Percentiles rank a stretch among this genome's conserved stretches.
phyloP scores from a whole-genome alignment of 345 rosid genomes.

The Tarenaya hassleriana region DNA sequence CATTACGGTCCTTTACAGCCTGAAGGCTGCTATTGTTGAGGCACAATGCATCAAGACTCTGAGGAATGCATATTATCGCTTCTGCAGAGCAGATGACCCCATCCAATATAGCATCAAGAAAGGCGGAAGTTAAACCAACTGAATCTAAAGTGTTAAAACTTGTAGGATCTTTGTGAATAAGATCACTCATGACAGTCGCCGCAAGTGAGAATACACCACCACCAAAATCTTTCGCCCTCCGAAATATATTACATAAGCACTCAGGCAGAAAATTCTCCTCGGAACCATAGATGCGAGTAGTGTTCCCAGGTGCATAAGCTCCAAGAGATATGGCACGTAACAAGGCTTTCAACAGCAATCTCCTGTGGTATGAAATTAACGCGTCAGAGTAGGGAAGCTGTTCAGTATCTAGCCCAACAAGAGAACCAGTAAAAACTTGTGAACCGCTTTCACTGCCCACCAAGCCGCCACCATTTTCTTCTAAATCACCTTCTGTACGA shows the following conservation, averaged over 20 bases:
- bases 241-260: conserved; percentile 73
- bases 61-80: conserved; percentile 94
- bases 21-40: conserved; percentile 81
- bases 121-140: conserved; percentile 87
- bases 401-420: conserved; percentile 46
- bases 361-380: conserved; percentile 69
- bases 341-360: conserved; percentile 69
- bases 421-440: conserved; percentile 32
- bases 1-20: conserved; percentile 79
- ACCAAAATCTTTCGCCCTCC: conserved; percentile 85
- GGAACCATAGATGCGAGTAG: conserved; percentile 59
- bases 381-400: conserved; percentile 84
- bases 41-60: conserved; percentile 94
- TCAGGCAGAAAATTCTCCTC: conserved; percentile 84
- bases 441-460: conserved; percentile 37
- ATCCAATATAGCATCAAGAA: conserved; percentile 86
- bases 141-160: conserved; percentile 78
- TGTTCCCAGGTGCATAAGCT: conserved; percentile 88
- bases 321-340: conserved; percentile 91
- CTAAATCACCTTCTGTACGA: conserved; percentile 46
- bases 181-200: conserved; percentile 92
- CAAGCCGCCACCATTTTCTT: conserved; percentile 47
- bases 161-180: conserved; percentile 95
- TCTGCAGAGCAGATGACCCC: conserved; percentile 81
- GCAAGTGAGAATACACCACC: conserved; percentile 98